Percentiles rank a stretch among this genome's conserved stretches.
These are phyloP conservation scores for Artemisia argyi DNA, from an alignment of 129 eudicot species.

Conservation along the genomic window DNA sequence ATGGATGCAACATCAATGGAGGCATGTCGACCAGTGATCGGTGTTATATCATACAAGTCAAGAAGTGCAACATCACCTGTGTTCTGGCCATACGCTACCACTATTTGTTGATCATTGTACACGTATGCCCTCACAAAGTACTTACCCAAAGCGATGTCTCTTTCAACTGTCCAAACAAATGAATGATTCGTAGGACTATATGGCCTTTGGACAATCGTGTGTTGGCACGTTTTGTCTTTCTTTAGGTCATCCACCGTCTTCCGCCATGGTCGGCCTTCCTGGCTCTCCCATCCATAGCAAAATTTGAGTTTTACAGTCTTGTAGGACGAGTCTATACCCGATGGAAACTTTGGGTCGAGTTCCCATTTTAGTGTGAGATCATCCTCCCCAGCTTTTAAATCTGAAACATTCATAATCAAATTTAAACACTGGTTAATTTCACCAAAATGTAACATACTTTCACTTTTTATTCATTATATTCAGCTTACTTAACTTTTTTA, in stretches of 20 bases:
- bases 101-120: constrained; percentile 25
- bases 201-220: constrained; percentile 41
- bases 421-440: not conserved
- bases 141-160: constrained; percentile 53
- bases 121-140: constrained; percentile 68
- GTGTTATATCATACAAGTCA: constrained; percentile 42
- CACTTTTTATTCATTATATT: not conserved
- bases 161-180: constrained; percentile 43
- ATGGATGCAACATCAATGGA: constrained; percentile 57
- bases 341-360: constrained; percentile 42
- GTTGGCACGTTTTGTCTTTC: constrained; percentile 81
- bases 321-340: constrained; percentile 57
- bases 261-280: constrained; percentile 72
- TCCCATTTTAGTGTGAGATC: constrained; percentile 59
- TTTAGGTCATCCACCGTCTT: constrained; percentile 45
- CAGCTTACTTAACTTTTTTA: not conserved
- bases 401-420: constrained; percentile 34
- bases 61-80: constrained; percentile 41
- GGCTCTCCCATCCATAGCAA: constrained; percentile 72
- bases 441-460: not conserved
- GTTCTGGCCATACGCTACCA: constrained; percentile 62
- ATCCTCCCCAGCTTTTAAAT: constrained; percentile 57
- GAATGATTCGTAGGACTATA: constrained; percentile 47
- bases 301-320: constrained; percentile 62
- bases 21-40: constrained; percentile 57